These are phyloP conservation scores for Phytophthora hybrid DNA, from an alignment of 352 stramenopile species.

Conservation along the genomic window DNA sequence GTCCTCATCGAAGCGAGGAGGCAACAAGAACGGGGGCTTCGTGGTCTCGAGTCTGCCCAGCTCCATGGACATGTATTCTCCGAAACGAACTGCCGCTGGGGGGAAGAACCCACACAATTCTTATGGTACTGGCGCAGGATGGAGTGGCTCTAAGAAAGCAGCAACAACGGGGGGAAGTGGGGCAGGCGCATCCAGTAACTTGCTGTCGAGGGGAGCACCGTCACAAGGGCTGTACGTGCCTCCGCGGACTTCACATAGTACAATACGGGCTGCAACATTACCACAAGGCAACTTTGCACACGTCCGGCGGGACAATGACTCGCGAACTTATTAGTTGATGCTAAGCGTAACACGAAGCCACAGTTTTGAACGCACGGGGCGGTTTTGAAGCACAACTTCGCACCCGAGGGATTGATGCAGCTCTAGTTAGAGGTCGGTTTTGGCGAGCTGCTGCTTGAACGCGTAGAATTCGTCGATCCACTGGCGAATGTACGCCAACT, in stretches of 20 bases:
- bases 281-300: conserved; percentile 31
- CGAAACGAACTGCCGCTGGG: conserved; percentile 45
- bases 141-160: conserved; percentile 35
- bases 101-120: conserved; percentile 24
- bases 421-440: conserved; percentile 13
- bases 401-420: too few species aligned
- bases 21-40: conserved; percentile 23
- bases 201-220: conserved; percentile 29
- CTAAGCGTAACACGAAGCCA: conserved; percentile 33
- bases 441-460: conserved; percentile 27
- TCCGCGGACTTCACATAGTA: conserved; percentile 53
- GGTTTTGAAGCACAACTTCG: not conserved
- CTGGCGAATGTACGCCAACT: conserved; percentile 55
- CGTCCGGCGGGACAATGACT: conserved; percentile 37
- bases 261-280: conserved; percentile 36
- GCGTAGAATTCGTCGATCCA: conserved; percentile 66
- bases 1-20: conserved; percentile 36
- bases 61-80: conserved; percentile 64
- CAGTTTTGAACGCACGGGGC: conserved; percentile 34
- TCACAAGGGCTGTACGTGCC: conserved; percentile 47
- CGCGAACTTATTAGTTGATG: conserved; percentile 32
- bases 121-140: conserved; percentile 25
- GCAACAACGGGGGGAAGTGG: not conserved
- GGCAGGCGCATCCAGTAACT: conserved; percentile 8
- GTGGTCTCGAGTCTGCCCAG: conserved; percentile 38